Conservation (phyloP, 2,329 filamentous ascomycete species). For the Fusarium falciforme region DNA sequence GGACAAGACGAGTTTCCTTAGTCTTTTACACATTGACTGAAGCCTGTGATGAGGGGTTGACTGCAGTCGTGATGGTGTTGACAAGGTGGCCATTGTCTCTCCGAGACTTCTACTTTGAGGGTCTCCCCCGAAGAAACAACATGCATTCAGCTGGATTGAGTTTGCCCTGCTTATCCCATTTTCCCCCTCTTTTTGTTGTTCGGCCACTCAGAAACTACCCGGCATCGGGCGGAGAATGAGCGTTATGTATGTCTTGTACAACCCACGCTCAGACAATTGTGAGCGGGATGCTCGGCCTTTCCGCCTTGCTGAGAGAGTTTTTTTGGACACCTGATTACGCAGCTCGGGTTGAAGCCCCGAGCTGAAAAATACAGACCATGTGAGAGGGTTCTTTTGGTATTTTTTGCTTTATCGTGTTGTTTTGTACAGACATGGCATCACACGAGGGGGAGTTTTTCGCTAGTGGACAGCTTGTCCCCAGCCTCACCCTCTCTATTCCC, state of each 20-base stretch:
- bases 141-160: conserved; percentile 9
- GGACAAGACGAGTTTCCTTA: conserved; percentile 13
- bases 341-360: conserved; percentile 16
- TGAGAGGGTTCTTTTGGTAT: conserved; percentile 12
- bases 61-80: conserved; percentile 29
- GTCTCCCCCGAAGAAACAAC: conserved; percentile 13
- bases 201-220: neutral
- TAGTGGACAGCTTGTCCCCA: neutral
- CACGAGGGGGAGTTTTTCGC: conserved; percentile 9
- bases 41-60: conserved; percentile 38
- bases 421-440: conserved; percentile 40
- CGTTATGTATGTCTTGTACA: neutral
- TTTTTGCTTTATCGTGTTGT: conserved; percentile 19
- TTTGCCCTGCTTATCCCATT: neutral
- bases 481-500: conserved; percentile 20
- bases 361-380: neutral
- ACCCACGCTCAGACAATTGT: neutral
- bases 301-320: conserved; percentile 4
- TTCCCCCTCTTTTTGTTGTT: neutral
- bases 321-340: conserved; percentile 11
- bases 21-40: conserved; percentile 6
- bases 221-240: neutral
- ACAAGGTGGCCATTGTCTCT: conserved; percentile 2
- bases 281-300: neutral
- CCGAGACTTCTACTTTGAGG: conserved; percentile 23